A percentile compares a stretch with the other conserved stretches of the same genome.
Evolutionary conservation across 306 rosid species (phyloP).

Genomic region (Malus sieversii): DNA sequence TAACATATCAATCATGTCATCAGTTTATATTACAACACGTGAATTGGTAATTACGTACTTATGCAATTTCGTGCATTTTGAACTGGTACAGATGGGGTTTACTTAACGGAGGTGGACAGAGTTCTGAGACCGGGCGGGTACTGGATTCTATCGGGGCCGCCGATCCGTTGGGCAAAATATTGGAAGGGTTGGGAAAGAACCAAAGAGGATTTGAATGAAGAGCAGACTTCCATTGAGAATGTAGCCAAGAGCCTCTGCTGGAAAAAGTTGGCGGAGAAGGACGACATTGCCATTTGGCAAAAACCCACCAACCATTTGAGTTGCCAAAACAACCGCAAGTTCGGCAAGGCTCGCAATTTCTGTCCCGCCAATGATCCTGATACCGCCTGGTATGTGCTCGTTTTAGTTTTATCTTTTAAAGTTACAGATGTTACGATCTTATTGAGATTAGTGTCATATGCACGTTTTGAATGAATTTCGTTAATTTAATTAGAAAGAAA

Average conservation of each 20-base stretch:
- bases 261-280: constrained; percentile 54
- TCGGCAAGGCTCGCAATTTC: constrained; percentile 26
- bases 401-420: no score
- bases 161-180: constrained; percentile 50
- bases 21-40: no score
- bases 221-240: constrained; percentile 53
- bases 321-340: constrained; percentile 38
- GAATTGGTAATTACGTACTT: no score
- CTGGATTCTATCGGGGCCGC: constrained; percentile 83
- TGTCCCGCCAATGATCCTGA: constrained; percentile 49
- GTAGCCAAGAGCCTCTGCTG: constrained; percentile 72
- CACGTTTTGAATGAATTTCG: no score
- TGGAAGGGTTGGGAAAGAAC: constrained; percentile 81
- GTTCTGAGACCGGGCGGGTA: constrained; percentile 71
- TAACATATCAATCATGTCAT: no score
- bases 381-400: constrained; percentile 49
- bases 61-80: background rate
- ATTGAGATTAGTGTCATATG: background rate
- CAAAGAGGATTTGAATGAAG: constrained; percentile 51
- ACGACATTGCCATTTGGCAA: constrained; percentile 75
- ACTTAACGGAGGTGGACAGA: constrained; percentile 58
- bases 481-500: no score
- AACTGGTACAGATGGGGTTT: constrained; percentile 41
- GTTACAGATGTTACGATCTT: no score
- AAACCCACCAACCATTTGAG: constrained; percentile 54